phyloP scores from a whole-genome alignment of 129 eudicot species.

The Gnaphalium uliginosum region DNA sequence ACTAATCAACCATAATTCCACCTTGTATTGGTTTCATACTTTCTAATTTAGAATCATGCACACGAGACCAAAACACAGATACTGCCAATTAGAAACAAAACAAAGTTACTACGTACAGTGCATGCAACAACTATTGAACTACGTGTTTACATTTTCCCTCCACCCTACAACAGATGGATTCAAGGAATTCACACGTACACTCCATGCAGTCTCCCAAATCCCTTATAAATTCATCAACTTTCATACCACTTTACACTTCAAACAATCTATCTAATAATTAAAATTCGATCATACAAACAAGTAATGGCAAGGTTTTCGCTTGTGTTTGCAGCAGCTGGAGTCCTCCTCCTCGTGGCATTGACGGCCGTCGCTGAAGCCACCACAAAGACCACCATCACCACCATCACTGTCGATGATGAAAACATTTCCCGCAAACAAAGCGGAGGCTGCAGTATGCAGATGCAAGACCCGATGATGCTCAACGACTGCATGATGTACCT shows the following conservation, averaged over 20 bases:
- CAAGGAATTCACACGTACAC: too few relatives aligned
- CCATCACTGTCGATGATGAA: slow-evolving; percentile 28
- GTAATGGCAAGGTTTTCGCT: slow-evolving; percentile 32
- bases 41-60: too few relatives aligned
- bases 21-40: too few relatives aligned
- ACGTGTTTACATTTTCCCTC: too few relatives aligned
- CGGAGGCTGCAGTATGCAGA: not conserved
- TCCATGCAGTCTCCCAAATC: slow-evolving; percentile 24
- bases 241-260: too few relatives aligned
- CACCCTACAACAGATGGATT: too few relatives aligned
- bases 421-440: not conserved
- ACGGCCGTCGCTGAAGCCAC: slow-evolving; percentile 26
- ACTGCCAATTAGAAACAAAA: too few relatives aligned
- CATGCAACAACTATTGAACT: too few relatives aligned
- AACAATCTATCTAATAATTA: slow-evolving; percentile 5
- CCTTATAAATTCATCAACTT: slow-evolving; percentile 31
- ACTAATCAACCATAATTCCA: too few relatives aligned
- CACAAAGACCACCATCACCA: slow-evolving; percentile 15
- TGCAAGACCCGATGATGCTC: not conserved
- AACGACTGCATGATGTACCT: not conserved
- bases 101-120: too few relatives aligned
- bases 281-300: not conserved
- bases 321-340: slow-evolving; percentile 22
- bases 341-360: slow-evolving; percentile 21
- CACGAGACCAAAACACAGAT: too few relatives aligned